These are phyloP conservation scores for Panaeolus papilionaceus DNA, from an alignment of 768 basidiomycete species.

Conservation along the genomic window DNA sequence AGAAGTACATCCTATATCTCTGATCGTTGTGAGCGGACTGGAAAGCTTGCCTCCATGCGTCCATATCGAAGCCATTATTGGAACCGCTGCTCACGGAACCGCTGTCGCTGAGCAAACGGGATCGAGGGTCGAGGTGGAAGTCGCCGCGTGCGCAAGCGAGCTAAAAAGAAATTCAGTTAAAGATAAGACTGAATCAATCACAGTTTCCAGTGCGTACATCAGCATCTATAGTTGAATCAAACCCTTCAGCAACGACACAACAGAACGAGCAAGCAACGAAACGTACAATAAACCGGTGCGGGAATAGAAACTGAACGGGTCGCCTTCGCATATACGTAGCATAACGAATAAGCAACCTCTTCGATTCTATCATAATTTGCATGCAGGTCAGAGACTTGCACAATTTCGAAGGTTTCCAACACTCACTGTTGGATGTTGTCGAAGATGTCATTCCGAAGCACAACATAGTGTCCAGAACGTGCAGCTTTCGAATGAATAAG, in stretches of 20 bases:
- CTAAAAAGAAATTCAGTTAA: slow-evolving; percentile 17
- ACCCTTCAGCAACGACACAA: neutral
- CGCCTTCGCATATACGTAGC: slow-evolving; percentile 36
- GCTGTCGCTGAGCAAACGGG: neutral
- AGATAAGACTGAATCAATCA: neutral
- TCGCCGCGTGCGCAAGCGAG: slow-evolving; percentile 28
- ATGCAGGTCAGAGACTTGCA: neutral
- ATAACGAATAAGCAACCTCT: slow-evolving; percentile 31
- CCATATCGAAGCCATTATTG: neutral
- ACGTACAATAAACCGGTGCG: slow-evolving; percentile 39
- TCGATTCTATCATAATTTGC: slow-evolving; percentile 25
- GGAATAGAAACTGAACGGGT: slow-evolving; percentile 39
- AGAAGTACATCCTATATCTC: neutral
- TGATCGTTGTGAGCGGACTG: neutral
- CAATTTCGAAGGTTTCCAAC: neutral
- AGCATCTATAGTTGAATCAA: slow-evolving; percentile 24
- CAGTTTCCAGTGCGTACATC: slow-evolving; percentile 24
- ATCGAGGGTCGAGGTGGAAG: slow-evolving; percentile 25
- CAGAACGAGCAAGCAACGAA: neutral
- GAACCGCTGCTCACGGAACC: neutral
- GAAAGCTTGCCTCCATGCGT: neutral
- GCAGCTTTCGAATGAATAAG: slow-evolving; percentile 22
- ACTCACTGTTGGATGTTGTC: slow-evolving; percentile 20
- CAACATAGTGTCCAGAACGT: slow-evolving; percentile 34
- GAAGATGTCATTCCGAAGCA: slow-evolving; percentile 32